These are phyloP conservation scores for Psidium friedrichsthalianum DNA, from an alignment of 345 rosid species.

Conservation along the genomic window DNA sequence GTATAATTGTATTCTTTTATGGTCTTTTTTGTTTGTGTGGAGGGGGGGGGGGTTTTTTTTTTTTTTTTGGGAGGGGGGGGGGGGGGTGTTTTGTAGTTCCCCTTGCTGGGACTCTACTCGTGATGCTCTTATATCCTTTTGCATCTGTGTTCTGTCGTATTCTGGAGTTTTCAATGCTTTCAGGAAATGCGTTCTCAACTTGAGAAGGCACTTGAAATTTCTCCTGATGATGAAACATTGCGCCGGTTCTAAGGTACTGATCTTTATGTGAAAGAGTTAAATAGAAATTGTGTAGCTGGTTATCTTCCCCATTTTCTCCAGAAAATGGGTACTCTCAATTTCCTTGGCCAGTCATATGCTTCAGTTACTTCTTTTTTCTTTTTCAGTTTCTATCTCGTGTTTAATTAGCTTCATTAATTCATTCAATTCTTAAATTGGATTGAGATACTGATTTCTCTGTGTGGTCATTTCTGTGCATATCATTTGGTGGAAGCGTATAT, in stretches of 20 bases:
- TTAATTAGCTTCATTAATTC: not conserved
- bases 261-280: not conserved
- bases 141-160: not conserved
- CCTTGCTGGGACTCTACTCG: not conserved
- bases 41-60: too few species aligned
- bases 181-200: slow-evolving; percentile 80
- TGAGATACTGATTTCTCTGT: not conserved
- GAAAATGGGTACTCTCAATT: not conserved
- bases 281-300: not conserved
- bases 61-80: too few species aligned
- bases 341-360: not conserved
- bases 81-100: not conserved
- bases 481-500: not conserved
- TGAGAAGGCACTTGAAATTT: slow-evolving; percentile 69
- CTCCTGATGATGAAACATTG: slow-evolving; percentile 85
- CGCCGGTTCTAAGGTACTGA: slow-evolving; percentile 62
- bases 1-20: slow-evolving; percentile 7
- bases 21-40: not conserved
- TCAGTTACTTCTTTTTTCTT: not conserved
- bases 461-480: not conserved
- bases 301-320: not conserved
- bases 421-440: not conserved
- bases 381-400: not conserved
- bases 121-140: not conserved
- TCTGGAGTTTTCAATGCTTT: not conserved